phyloP scores from a whole-genome alignment of 2,329 filamentous ascomycete species.

The Didymella arachidicola region DNA sequence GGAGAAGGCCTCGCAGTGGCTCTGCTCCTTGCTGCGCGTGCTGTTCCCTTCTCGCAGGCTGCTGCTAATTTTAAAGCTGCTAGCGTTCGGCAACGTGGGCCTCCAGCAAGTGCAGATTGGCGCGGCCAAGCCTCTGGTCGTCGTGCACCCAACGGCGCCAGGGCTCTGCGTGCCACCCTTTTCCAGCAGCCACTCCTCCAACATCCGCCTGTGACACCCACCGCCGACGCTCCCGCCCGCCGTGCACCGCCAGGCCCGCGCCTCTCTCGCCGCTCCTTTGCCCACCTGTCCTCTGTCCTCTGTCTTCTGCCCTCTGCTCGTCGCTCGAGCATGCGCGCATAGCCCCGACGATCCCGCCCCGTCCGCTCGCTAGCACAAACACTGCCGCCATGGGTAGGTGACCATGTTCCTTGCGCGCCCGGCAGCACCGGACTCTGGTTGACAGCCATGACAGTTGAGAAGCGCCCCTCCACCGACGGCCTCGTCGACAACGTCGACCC shows the following conservation, averaged over 20 bases:
- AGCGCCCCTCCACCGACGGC: slow-evolving; percentile 49
- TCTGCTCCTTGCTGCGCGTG: slow-evolving; percentile 5
- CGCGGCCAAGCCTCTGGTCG: slow-evolving; percentile 12
- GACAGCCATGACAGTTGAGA: slow-evolving; percentile 44
- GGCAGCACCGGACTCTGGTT: slow-evolving; percentile 6
- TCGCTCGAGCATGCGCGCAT: slow-evolving; percentile 37
- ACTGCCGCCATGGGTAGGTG: slow-evolving; percentile 41
- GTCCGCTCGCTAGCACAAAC: slow-evolving; percentile 31
- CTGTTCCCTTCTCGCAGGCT: slow-evolving; percentile 9
- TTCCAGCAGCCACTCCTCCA: slow-evolving; percentile 14
- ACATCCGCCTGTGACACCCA: slow-evolving; percentile 18
- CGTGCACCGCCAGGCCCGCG: slow-evolving; percentile 25
- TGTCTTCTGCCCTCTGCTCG: slow-evolving; percentile 19
- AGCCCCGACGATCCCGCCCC: slow-evolving; percentile 25
- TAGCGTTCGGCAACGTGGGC: slow-evolving; percentile 18
- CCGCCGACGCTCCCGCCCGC: slow-evolving; percentile 13
- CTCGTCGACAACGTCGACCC: slow-evolving; percentile 51
- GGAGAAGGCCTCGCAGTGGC: background rate
- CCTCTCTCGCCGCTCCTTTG: slow-evolving; percentile 23
- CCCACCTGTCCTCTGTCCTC: slow-evolving; percentile 21
- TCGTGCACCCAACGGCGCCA: slow-evolving; percentile 7
- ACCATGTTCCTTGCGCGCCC: background rate
- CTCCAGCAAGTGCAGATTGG: slow-evolving; percentile 10
- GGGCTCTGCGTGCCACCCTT: slow-evolving; percentile 17
- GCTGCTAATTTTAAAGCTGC: slow-evolving; percentile 17